phyloP scores from a whole-genome alignment of 768 basidiomycete species.

The Pulveroboletus sp. region DNA sequence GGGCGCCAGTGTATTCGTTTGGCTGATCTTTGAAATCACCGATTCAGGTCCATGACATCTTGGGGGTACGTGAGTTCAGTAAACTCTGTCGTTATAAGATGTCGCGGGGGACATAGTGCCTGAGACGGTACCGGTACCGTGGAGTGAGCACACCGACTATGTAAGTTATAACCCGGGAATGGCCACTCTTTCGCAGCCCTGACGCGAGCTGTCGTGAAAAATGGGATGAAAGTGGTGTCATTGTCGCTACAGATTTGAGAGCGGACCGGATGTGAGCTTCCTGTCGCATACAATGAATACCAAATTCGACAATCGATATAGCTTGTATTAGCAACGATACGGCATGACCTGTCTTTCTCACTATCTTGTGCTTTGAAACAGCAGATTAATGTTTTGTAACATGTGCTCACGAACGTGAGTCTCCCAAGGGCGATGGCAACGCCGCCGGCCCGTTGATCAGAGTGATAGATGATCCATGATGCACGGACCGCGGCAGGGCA shows the following conservation, averaged over 20 bases:
- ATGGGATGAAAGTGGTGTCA: slow-evolving; percentile 2
- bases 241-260: slow-evolving; percentile 5
- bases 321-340: slow-evolving; percentile 23
- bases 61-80: slow-evolving; percentile 6
- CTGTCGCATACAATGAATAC: slow-evolving; percentile 14
- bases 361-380: slow-evolving; percentile 8
- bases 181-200: slow-evolving; percentile 23
- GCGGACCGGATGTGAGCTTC: slow-evolving; percentile 14
- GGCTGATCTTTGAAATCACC: not conserved
- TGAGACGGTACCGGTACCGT: slow-evolving; percentile 21
- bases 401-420: not conserved
- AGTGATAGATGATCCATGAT: slow-evolving; percentile 1
- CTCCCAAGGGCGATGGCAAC: not conserved
- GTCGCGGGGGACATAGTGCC: slow-evolving; percentile 21
- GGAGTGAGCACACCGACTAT: slow-evolving; percentile 18
- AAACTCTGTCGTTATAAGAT: slow-evolving; percentile 6
- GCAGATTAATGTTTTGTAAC: slow-evolving; percentile 1
- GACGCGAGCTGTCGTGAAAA: slow-evolving; percentile 5
- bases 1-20: not conserved
- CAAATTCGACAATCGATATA: slow-evolving; percentile 22
- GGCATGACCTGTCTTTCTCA: slow-evolving; percentile 17
- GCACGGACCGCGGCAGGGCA: slow-evolving; percentile 5
- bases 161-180: not conserved
- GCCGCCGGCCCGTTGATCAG: not conserved
- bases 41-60: slow-evolving; percentile 5